Evolutionary conservation across 1,284 basidiomycete genomes (phyloP).

Genomic region (Cryptococcus maquisensis): DNA sequence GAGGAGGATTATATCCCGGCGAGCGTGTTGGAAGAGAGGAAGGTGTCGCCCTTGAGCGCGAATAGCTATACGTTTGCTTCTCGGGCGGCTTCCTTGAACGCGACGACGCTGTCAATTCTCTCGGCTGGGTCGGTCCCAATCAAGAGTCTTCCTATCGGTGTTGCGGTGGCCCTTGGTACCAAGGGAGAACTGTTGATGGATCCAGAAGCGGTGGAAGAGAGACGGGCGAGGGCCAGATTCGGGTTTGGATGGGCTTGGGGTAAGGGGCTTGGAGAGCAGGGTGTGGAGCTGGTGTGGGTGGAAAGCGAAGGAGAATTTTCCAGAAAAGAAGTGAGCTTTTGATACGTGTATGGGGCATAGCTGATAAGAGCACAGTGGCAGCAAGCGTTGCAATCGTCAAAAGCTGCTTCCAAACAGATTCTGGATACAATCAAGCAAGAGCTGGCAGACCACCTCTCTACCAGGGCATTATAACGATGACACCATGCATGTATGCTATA

Average conservation of each 20-base stretch:
- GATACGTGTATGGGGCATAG: neutral
- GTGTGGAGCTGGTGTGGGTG: slow-evolving; percentile 50
- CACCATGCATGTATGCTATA: neutral
- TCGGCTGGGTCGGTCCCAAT: slow-evolving; percentile 60
- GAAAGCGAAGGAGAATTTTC: slow-evolving; percentile 48
- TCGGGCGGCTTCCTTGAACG: slow-evolving; percentile 80
- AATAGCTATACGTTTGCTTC: slow-evolving; percentile 29
- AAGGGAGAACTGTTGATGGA: slow-evolving; percentile 66
- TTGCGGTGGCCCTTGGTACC: slow-evolving; percentile 45
- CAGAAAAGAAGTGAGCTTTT: slow-evolving; percentile 28
- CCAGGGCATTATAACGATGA: neutral
- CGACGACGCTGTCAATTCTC: slow-evolving; percentile 83
- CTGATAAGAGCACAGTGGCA: slow-evolving; percentile 7
- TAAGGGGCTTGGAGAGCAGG: slow-evolving; percentile 45
- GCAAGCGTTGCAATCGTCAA: slow-evolving; percentile 20
- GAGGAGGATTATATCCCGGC: neutral
- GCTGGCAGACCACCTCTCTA: slow-evolving; percentile 2
- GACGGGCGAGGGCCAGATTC: slow-evolving; percentile 58
- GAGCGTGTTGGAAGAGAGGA: neutral
- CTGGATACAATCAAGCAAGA: slow-evolving; percentile 14
- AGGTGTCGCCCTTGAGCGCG: slow-evolving; percentile 1
- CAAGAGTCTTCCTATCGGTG: slow-evolving; percentile 45
- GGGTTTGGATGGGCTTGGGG: slow-evolving; percentile 52
- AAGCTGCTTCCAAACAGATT: slow-evolving; percentile 21
- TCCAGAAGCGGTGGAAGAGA: slow-evolving; percentile 61